These are phyloP conservation scores for Caryopteris hybrid DNA, from an alignment of 305 asterid genomes.

Conservation along the genomic window DNA sequence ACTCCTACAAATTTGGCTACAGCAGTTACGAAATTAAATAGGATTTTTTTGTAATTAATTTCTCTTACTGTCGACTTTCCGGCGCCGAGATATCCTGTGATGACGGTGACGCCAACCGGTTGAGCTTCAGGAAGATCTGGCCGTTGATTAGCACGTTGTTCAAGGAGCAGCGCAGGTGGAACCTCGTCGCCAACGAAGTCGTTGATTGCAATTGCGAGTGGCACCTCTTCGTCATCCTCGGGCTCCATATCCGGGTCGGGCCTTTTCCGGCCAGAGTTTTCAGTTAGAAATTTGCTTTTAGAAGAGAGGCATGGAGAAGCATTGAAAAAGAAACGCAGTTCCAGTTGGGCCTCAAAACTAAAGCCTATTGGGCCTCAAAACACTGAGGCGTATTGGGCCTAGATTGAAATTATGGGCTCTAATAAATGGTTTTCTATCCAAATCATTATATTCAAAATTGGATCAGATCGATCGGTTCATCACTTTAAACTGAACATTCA, in stretches of 20 bases:
- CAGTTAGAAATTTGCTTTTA: not conserved
- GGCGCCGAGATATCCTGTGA: conserved; percentile 97
- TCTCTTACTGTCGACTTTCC: conserved; percentile 87
- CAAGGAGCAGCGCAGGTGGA: conserved; percentile 6
- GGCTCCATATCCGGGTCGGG: conserved; percentile 43
- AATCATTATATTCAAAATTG: too few relatives aligned
- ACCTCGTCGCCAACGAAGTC: conserved; percentile 18
- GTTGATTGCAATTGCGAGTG: conserved; percentile 70
- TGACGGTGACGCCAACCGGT: conserved; percentile 89
- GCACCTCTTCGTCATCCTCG: conserved; percentile 75
- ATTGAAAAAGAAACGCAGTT: not conserved
- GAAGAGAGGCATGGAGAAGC: not conserved
- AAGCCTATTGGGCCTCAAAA: too few relatives aligned
- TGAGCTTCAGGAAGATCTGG: conserved; percentile 31
- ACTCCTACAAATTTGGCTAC: not conserved
- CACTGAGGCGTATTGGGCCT: too few relatives aligned
- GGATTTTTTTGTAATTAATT: not conserved
- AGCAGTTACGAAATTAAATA: not conserved
- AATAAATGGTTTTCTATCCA: too few relatives aligned
- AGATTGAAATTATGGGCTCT: too few relatives aligned
- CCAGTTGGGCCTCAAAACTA: not conserved
- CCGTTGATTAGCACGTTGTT: conserved; percentile 3
- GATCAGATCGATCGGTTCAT: too few relatives aligned
- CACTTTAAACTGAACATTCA: too few relatives aligned
- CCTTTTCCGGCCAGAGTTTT: not conserved